Base-by-base conservation (phyloP, 352 stramenopile species). In the Globisporangium yorkense region DNA sequence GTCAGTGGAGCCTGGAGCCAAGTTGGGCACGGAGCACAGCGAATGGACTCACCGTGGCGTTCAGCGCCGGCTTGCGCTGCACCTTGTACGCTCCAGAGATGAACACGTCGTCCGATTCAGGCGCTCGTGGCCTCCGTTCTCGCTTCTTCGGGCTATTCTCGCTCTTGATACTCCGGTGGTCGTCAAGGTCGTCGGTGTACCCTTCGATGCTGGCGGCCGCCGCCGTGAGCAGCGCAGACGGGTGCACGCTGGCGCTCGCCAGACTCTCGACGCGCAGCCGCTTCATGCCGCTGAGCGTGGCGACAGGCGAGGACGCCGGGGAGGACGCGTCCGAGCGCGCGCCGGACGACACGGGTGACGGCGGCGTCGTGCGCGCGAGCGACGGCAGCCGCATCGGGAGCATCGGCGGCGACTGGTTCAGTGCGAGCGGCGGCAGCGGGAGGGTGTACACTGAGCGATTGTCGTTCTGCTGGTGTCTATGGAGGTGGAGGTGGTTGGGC, bases 31-130 rank as follows among this genome's bases (percentile, higher is more conserved):
- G 33, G 4, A 41, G 43, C 1, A 18, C 12, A 37, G 13, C 6
- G 39, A n/a, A 18, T 9, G n/a, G 27, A 44, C 62, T 49, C 45
- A 80, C 72, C 56, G 72, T 77, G 46, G 72, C 72, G 33, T 71
- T 75, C n/a, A 44, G 67, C 0, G 61, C 62, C 10, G 55, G 54
- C 54, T 69, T 74, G 54, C 72, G 72, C 39, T 57, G 57, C 10
- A 53, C 50, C 58, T 77, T 74, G 58, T 71, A 65, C 20, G 56
- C 18, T 7, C 67, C 67, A 0, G 48, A 59, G 64, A 80, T 57
- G 62, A 80, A 80, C 55, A 67, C 54, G 57, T 72, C 56, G 40
- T 75, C 51, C 12, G 50, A 45, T 2, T 43, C 50, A 0, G n/a
- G 13, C 2, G 43, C 20, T 13, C 40, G n/a, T 1, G 10, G 39